Percentiles rank a stretch among this genome's conserved stretches.
These are phyloP conservation scores for Clohesyomyces aquaticus DNA, from an alignment of 495 filamentous ascomycete species.

Conservation along the genomic window DNA sequence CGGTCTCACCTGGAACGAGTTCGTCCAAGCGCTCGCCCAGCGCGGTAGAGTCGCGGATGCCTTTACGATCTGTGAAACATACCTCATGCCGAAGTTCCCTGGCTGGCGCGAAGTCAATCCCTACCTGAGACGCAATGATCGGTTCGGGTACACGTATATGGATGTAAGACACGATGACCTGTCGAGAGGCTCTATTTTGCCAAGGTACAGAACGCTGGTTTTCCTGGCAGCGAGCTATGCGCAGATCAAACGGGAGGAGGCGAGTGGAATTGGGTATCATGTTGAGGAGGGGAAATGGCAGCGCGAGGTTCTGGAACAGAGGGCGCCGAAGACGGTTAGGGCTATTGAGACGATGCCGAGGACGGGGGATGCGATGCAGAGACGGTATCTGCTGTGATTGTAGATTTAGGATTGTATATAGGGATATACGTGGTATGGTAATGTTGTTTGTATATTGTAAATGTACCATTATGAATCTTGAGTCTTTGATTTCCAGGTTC, in stretches of 20 bases:
- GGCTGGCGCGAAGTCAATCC: constrained; percentile 60
- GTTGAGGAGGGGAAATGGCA: constrained; percentile 33
- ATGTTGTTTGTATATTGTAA: constrained; percentile 15
- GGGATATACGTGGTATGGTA: not conserved
- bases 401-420: constrained; percentile 17
- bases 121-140: constrained; percentile 15
- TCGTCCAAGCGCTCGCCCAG: constrained; percentile 56
- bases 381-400: constrained; percentile 19
- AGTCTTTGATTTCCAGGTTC: too few species aligned
- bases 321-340: constrained; percentile 57
- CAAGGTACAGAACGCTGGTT: constrained; percentile 58
- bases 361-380: constrained; percentile 49
- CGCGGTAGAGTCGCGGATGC: constrained; percentile 50
- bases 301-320: constrained; percentile 22
- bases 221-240: constrained; percentile 56
- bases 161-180: constrained; percentile 45
- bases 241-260: constrained; percentile 48
- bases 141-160: constrained; percentile 38
- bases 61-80: constrained; percentile 69
- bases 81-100: constrained; percentile 74
- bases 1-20: constrained; percentile 64
- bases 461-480: too few species aligned
- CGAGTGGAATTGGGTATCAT: constrained; percentile 40
- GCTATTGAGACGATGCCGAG: constrained; percentile 60
- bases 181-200: constrained; percentile 31